These are phyloP conservation scores for Murraya koenigii DNA, from an alignment of 345 rosid genomes.

Conservation along the genomic window DNA sequence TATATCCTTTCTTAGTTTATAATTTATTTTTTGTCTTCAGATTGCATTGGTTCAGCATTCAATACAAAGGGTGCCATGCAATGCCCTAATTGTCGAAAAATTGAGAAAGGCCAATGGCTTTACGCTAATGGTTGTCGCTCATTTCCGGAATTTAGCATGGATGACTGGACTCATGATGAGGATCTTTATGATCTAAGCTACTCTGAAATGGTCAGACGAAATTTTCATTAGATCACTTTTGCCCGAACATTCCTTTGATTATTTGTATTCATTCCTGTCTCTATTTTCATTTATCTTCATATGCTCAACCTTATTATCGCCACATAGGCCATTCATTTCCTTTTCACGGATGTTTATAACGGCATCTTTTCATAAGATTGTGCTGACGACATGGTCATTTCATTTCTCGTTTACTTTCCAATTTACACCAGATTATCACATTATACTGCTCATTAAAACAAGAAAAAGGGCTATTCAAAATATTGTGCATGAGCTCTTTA, in stretches of 20 bases:
- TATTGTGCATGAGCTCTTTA: neutral
- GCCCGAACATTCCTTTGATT: neutral
- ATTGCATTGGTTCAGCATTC: slow-evolving; percentile 99
- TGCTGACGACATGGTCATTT: neutral
- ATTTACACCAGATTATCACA: neutral
- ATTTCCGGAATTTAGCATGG: slow-evolving; percentile 70
- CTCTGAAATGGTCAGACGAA: slow-evolving; percentile 68
- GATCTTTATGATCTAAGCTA: slow-evolving; percentile 76
- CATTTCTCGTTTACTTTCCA: neutral
- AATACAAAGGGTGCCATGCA: slow-evolving; percentile 96
- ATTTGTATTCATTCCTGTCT: neutral
- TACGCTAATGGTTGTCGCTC: slow-evolving; percentile 80
- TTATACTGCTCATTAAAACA: neutral
- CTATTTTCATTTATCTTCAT: neutral
- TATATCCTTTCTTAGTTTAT: neutral
- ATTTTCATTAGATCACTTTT: neutral
- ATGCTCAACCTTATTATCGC: neutral
- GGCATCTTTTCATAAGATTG: neutral
- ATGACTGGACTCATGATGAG: slow-evolving; percentile 92
- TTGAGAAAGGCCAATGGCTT: slow-evolving; percentile 99
- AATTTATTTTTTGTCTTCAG: slow-evolving; percentile 36
- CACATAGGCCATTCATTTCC: too few relatives aligned
- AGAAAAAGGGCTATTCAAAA: neutral
- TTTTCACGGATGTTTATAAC: neutral
- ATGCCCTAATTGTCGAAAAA: slow-evolving; percentile 96